Percentiles rank a stretch among this genome's conserved stretches.
These are phyloP conservation scores for Plasmodium relictum DNA, from an alignment of 169 alveolate species.

Conservation along the genomic window DNA sequence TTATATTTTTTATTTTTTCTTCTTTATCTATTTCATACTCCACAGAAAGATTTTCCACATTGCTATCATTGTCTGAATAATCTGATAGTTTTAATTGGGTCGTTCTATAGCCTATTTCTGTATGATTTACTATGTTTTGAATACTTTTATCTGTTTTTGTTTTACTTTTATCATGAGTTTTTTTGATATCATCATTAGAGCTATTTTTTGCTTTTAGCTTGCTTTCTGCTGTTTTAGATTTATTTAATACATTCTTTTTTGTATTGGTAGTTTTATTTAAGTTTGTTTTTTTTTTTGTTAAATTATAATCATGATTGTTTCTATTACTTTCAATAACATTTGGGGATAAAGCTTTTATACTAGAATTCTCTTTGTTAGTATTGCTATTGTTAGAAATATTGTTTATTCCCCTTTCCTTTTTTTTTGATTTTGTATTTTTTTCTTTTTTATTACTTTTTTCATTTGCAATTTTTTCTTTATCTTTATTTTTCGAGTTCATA, in stretches of 20 bases:
- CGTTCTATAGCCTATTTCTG: not conserved
- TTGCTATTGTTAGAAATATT: not conserved
- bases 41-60: not conserved
- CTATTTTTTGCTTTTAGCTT: not conserved
- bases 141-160: not conserved
- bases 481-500: not conserved
- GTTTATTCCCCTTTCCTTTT: slow-evolving; percentile 9
- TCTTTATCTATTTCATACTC: slow-evolving; percentile 3
- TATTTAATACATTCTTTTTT: slow-evolving; percentile 8
- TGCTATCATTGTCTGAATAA: not conserved
- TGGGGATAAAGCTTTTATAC: slow-evolving; percentile 10
- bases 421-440: slow-evolving; percentile 2
- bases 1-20: slow-evolving; percentile 20
- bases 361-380: slow-evolving; percentile 7
- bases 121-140: not conserved
- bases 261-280: slow-evolving; percentile 11
- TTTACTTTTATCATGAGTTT: not conserved
- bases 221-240: slow-evolving; percentile 1
- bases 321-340: slow-evolving; percentile 12
- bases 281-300: slow-evolving; percentile 25
- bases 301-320: slow-evolving; percentile 12
- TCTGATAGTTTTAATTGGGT: not conserved
- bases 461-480: not conserved
- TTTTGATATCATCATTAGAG: not conserved
- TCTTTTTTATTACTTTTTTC: not conserved